phyloP scores from a whole-genome alignment of 2,329 filamentous ascomycete genomes.

The Aspergillus sp. region DNA sequence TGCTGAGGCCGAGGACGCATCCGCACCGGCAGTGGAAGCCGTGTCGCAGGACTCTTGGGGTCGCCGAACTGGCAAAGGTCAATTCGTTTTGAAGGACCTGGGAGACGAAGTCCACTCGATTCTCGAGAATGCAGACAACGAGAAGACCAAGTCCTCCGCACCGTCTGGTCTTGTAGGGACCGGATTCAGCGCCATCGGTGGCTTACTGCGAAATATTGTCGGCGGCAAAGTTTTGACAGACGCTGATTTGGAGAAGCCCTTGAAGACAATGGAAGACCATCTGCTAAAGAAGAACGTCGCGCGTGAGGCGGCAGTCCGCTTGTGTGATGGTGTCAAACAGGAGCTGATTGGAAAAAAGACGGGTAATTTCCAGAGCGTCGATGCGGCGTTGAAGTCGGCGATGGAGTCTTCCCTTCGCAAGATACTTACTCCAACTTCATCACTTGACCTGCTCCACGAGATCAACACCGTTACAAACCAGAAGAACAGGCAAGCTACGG shows the following conservation, averaged over 20 bases:
- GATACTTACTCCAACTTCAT: constrained; percentile 93
- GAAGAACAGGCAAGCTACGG: constrained; percentile 60
- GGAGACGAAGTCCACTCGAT: constrained; percentile 93
- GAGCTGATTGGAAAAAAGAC: constrained; percentile 91
- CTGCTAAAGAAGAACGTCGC: constrained; percentile 94
- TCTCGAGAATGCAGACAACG: constrained; percentile 73
- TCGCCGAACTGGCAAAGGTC: constrained; percentile 77
- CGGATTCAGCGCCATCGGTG: constrained; percentile 77
- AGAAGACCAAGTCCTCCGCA: constrained; percentile 49
- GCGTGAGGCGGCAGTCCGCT: constrained; percentile 83
- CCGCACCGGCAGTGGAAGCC: constrained; percentile 64
- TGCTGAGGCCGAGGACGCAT: constrained; percentile 55
- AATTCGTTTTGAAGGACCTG: constrained; percentile 90
- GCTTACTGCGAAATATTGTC: constrained; percentile 90
- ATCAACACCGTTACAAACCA: constrained; percentile 77
- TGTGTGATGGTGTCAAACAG: constrained; percentile 88
- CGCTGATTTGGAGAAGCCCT: constrained; percentile 83
- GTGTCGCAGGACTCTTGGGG: constrained; percentile 83
- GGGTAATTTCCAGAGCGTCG: constrained; percentile 84
- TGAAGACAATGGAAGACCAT: constrained; percentile 96
- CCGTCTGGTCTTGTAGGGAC: constrained; percentile 71
- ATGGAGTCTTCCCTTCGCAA: constrained; percentile 92
- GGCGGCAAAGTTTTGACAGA: constrained; percentile 91
- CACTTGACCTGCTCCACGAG: constrained; percentile 88
- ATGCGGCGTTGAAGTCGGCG: constrained; percentile 76